Conservation (phyloP, 1,284 basidiomycete genomes). For the Trichosporon ovoides region DNA sequence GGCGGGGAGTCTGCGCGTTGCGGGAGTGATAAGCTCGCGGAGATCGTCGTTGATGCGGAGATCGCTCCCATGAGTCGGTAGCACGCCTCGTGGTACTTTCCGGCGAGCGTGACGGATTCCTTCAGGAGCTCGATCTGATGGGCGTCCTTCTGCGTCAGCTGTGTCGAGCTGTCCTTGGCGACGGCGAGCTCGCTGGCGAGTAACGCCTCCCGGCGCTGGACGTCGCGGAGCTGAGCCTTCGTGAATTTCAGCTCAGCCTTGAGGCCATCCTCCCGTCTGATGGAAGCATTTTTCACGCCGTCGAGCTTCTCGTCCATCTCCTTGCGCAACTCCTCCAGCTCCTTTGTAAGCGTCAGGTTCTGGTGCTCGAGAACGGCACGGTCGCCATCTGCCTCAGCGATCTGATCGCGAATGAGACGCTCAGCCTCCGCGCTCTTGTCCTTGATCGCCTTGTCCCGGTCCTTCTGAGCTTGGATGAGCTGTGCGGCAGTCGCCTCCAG, state of each 20-base stretch:
- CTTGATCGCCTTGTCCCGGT: conserved; percentile 69
- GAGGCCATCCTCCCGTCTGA: conserved; percentile 45
- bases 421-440: conserved; percentile 76
- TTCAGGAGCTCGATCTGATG: conserved; percentile 34
- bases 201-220: conserved; percentile 40
- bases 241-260: conserved; percentile 47
- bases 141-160: conserved; percentile 30
- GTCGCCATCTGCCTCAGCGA: conserved; percentile 85
- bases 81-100: conserved; percentile 43
- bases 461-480: conserved; percentile 60
- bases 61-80: conserved; percentile 38
- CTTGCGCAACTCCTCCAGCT: conserved; percentile 38
- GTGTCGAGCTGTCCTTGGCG: conserved; percentile 34
- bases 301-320: conserved; percentile 44
- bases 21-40: conserved; percentile 29
- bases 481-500: conserved; percentile 53
- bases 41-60: conserved; percentile 43
- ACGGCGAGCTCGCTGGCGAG: conserved; percentile 43
- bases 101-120: conserved; percentile 41
- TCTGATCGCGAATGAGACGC: conserved; percentile 73
- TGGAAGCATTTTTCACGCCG: conserved; percentile 37
- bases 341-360: conserved; percentile 65
- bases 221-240: conserved; percentile 44
- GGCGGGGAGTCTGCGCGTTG: conserved; percentile 19
- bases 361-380: conserved; percentile 81